Evolutionary conservation across 306 rosid species (phyloP).

Genomic region (Acacia confusa): DNA sequence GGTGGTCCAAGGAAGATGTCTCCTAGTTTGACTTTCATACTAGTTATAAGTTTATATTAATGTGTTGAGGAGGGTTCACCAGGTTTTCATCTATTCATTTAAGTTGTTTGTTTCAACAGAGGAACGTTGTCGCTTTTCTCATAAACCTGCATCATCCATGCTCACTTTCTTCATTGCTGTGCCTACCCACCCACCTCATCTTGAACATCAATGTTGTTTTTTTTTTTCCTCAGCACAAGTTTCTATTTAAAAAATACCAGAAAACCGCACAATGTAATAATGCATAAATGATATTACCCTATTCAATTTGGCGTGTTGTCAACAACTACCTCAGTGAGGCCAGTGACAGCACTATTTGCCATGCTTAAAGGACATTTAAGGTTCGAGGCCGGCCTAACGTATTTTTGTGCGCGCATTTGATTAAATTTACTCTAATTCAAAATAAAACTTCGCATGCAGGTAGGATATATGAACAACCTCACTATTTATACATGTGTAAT

Average conservation of each 20-base stretch:
- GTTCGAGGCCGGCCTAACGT: no score
- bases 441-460: no score
- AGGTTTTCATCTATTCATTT: slow-evolving; percentile 7
- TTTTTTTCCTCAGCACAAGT: not conserved
- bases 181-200: not conserved
- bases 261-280: not conserved
- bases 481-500: no score
- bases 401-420: no score
- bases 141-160: not conserved
- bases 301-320: not conserved
- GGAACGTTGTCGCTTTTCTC: not conserved
- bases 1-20: not conserved
- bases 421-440: no score
- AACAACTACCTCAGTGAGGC: no score
- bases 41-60: not conserved
- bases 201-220: not conserved
- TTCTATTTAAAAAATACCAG: not conserved
- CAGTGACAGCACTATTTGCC: no score
- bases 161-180: slow-evolving; percentile 10
- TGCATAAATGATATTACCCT: not conserved
- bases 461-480: not conserved
- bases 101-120: not conserved
- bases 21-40: not conserved
- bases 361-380: no score
- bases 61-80: not conserved